These are phyloP conservation scores for Capronia coronata DNA, from an alignment of 2,329 filamentous ascomycete genomes.

Conservation along the genomic window DNA sequence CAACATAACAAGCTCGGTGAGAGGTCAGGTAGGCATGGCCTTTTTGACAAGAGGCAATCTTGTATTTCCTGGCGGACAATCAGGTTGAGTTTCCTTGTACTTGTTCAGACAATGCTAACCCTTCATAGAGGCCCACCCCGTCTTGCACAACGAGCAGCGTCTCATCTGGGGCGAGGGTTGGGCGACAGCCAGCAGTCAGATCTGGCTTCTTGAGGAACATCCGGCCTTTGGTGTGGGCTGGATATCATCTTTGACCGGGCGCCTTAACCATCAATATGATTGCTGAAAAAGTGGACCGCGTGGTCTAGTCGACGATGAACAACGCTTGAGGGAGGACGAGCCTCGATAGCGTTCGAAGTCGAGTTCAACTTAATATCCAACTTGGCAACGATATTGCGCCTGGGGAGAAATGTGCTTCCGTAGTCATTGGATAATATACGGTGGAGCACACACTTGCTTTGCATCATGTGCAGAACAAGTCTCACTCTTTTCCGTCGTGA, in stretches of 20 bases:
- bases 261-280: background rate
- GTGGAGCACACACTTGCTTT: too few species aligned
- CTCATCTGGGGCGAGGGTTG: constrained; percentile 87
- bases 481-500: too few species aligned
- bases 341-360: too few species aligned
- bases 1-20: constrained; percentile 91
- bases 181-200: constrained; percentile 91
- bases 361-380: too few species aligned
- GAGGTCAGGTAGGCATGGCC: constrained; percentile 95
- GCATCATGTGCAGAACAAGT: too few species aligned
- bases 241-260: constrained; percentile 16
- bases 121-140: constrained; percentile 94
- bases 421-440: too few species aligned
- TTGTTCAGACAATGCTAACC: constrained; percentile 53
- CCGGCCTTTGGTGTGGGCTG: constrained; percentile 15
- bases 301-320: background rate
- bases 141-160: constrained; percentile 93
- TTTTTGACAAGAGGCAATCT: constrained; percentile 88
- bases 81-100: background rate
- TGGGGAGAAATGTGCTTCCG: too few species aligned
- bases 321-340: too few species aligned
- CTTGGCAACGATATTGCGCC: too few species aligned
- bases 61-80: constrained; percentile 65
- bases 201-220: constrained; percentile 98
- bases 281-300: background rate